These are phyloP conservation scores for Aegilops longissima DNA, from an alignment of 176 grass and related monocot species.

Conservation along the genomic window DNA sequence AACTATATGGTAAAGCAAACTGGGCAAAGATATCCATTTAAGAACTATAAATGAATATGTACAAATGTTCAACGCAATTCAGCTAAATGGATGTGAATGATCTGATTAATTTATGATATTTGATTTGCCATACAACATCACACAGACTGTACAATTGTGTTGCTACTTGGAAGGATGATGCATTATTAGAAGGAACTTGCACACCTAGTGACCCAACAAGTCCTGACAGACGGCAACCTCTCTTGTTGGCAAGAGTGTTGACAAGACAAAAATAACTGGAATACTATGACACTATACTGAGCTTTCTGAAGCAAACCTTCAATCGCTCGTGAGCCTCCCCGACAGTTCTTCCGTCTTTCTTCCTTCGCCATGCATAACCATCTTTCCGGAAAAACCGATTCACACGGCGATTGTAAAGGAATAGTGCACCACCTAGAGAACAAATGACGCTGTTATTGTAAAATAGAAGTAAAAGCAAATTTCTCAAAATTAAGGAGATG, in stretches of 20 bases:
- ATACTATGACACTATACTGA: slow-evolving; percentile 22
- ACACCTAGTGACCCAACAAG: neutral
- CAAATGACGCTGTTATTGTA: slow-evolving; percentile 12
- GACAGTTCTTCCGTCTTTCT: slow-evolving; percentile 86
- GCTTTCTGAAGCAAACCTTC: slow-evolving; percentile 58
- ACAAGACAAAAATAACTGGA: slow-evolving; percentile 21
- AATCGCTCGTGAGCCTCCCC: slow-evolving; percentile 92
- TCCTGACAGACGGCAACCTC: neutral
- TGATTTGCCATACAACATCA: neutral
- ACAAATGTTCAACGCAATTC: neutral
- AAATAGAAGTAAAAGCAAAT: neutral
- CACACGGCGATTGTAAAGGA: slow-evolving; percentile 90
- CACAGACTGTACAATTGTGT: neutral
- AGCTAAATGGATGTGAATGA: neutral
- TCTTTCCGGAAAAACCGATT: slow-evolving; percentile 95
- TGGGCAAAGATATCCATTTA: slow-evolving; percentile 4
- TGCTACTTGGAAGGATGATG: slow-evolving; percentile 1
- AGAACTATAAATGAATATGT: neutral
- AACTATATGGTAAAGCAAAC: neutral
- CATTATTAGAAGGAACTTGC: neutral
- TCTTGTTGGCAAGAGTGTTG: neutral
- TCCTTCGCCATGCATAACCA: slow-evolving; percentile 91
- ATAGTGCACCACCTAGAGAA: slow-evolving; percentile 82
- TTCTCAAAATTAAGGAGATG: slow-evolving; percentile 11
- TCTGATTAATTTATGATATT: neutral